phyloP scores from a whole-genome alignment of 202 grass and related monocot genomes.

The Hordeum pubiflorum region DNA sequence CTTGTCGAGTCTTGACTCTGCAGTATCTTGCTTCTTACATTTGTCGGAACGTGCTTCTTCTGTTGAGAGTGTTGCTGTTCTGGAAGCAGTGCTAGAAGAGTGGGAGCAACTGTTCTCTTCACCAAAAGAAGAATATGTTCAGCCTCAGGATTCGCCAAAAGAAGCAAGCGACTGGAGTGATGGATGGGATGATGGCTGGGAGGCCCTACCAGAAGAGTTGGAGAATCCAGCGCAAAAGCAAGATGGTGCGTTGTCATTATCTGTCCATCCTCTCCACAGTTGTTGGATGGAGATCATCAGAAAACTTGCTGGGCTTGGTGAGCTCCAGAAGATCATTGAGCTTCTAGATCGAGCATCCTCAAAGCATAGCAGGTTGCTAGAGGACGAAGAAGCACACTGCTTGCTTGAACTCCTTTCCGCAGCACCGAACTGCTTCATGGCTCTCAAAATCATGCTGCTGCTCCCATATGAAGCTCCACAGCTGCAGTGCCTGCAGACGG shows the following conservation, averaged over 20 bases:
- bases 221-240: conserved; percentile 40
- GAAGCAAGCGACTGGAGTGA: conserved; percentile 80
- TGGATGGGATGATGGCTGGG: conserved; percentile 89
- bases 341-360: conserved; percentile 54
- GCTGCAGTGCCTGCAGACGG: conserved; percentile 47
- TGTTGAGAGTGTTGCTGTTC: conserved; percentile 41
- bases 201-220: conserved; percentile 71
- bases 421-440: conserved; percentile 41
- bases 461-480: conserved; percentile 58
- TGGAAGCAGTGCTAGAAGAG: conserved; percentile 79
- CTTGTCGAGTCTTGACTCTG: conserved; percentile 59
- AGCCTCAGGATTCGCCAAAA: conserved; percentile 58
- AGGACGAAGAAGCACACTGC: conserved; percentile 49
- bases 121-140: conserved; percentile 38
- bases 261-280: conserved; percentile 61
- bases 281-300: conserved; percentile 90
- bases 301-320: conserved; percentile 44
- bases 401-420: conserved; percentile 53
- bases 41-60: conserved; percentile 62
- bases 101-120: conserved; percentile 78
- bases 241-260: conserved; percentile 17
- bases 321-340: conserved; percentile 47
- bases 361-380: conserved; percentile 44
- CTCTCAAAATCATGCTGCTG: conserved; percentile 58
- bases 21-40: conserved; percentile 78